phyloP scores from a whole-genome alignment of 371 early-diverging fungal species.

The Actinomortierella wolfii region DNA sequence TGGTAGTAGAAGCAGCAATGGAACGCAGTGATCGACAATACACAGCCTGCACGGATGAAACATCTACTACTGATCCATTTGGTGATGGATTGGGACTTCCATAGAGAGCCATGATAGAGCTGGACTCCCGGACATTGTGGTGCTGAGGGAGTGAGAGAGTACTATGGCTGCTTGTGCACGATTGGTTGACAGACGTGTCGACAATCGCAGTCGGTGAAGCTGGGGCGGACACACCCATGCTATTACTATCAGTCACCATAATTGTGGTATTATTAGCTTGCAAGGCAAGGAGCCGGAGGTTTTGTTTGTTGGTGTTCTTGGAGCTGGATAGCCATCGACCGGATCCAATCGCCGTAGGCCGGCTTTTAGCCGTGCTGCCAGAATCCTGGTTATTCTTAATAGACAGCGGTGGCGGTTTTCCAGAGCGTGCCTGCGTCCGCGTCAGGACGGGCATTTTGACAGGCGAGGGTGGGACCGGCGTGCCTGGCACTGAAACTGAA shows the following conservation, averaged over 20 bases:
- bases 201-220: background rate
- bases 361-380: no score
- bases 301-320: constrained; percentile 3
- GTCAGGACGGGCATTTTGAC: constrained; percentile 10
- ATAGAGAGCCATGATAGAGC: constrained; percentile 24
- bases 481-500: background rate
- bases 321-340: constrained; percentile 5
- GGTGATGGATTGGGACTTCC: constrained; percentile 29
- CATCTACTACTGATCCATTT: constrained; percentile 17
- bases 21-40: constrained; percentile 25
- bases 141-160: background rate
- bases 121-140: background rate
- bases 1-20: constrained; percentile 10
- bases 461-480: background rate
- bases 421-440: constrained; percentile 11
- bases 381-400: no score
- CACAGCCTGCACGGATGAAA: constrained; percentile 21
- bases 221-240: background rate
- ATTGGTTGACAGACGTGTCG: background rate
- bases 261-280: background rate
- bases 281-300: background rate
- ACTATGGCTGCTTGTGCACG: background rate
- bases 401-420: no score
- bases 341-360: no score
- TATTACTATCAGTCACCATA: no score